Evolutionary conservation across 1,139 yeast species (phyloP).

Genomic region (Kluyveromyces sp.): DNA sequence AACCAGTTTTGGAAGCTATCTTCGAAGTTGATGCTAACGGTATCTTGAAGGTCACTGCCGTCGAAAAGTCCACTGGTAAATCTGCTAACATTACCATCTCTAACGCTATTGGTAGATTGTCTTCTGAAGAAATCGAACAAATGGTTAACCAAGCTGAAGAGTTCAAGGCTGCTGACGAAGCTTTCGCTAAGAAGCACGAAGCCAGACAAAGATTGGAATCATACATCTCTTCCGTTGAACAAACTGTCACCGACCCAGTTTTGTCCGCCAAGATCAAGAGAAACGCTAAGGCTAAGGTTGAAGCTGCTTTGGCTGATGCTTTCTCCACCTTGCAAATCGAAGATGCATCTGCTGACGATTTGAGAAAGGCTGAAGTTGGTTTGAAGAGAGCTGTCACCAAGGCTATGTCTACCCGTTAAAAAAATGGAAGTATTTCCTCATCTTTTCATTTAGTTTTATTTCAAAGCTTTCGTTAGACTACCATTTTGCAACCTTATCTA

Average conservation of each 20-base stretch:
- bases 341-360: conserved; percentile 94
- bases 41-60: conserved; percentile 99
- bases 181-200: conserved; percentile 99
- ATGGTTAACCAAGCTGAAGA: conserved; percentile 98
- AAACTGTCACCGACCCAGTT: conserved; percentile 96
- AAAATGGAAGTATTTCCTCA: conserved; percentile 2
- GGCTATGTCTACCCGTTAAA: conserved; percentile 98
- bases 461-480: background rate
- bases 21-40: conserved; percentile 99
- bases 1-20: conserved; percentile 98
- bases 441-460: background rate
- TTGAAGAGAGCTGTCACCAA: conserved; percentile 99
- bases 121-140: conserved; percentile 96
- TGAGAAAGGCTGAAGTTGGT: conserved; percentile 98
- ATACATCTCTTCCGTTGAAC: conserved; percentile 95
- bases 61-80: conserved; percentile 98
- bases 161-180: conserved; percentile 98
- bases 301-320: conserved; percentile 97
- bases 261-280: conserved; percentile 97
- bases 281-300: conserved; percentile 96
- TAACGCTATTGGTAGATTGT: conserved; percentile 98
- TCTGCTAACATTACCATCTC: conserved; percentile 99
- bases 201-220: conserved; percentile 99
- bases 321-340: conserved; percentile 95
- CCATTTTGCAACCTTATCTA: conserved; percentile 3